Base-by-base conservation (phyloP, 306 rosid genomes). In the Sphenostylis stenocarpa region DNA sequence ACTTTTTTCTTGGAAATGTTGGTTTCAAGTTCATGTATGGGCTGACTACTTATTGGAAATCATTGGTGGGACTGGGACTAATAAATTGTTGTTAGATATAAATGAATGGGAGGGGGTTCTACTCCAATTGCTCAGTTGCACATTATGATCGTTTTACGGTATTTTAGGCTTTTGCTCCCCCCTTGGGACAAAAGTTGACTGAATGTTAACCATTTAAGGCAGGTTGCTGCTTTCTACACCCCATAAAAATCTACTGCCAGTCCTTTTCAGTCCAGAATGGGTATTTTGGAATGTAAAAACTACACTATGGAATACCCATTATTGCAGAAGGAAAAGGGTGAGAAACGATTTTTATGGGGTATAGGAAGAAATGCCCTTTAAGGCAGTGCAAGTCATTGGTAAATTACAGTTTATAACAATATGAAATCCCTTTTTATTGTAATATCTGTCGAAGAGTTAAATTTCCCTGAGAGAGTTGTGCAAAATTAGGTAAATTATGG, bases 401-500 rank as follows among this genome's bases (percentile, higher is more conserved):
- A 44, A 41, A 43, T 39, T 45, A 39, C 14, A 29, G 31, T 64
- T 52, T 24, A 2, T 55, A 21, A 31, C 49, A 57, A 31, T n/a
- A 13, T 11, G 0, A 4, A 12, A 1, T 26, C 47, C 58, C 16
- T 66, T 26, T 51, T 39, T 31, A 52, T 36, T 12, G 41, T 70
- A 33, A 16, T 58, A 4, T 45, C 9, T 52, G 19, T 20, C 60
- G 10, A 19, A 33, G 38, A 13, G 19, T 12, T 56, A 56, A 58
- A 26, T 6, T 67, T 66, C 62, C 64, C 4, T 7, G 15, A 6
- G 60, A 63, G 51, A 17, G 38, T 57, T 78, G 43, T 53, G 69
- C 55, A 29, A 63, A 53, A 47, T 66, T 26, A 1, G 65, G 48
- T n/a, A 63, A 51, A 72, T 45, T 58, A 74, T 68, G 67, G 66